Evolutionary conservation across 2,329 filamentous ascomycete genomes (phyloP).

Genomic region (Mariannaea sp.): DNA sequence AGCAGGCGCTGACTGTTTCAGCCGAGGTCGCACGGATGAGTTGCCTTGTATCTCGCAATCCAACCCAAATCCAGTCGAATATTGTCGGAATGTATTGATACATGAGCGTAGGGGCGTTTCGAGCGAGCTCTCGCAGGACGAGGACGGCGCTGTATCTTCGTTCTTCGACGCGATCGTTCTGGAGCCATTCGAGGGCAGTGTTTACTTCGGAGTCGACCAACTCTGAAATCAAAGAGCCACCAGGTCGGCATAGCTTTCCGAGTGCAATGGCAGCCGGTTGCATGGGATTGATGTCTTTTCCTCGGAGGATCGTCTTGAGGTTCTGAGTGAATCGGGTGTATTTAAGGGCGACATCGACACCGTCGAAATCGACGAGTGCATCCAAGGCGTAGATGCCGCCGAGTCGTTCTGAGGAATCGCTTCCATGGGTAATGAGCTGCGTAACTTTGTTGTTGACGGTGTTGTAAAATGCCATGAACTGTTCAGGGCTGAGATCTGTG

Average conservation of each 20-base stretch:
- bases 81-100: slow-evolving; percentile 95
- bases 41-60: slow-evolving; percentile 84
- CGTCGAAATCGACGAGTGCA: slow-evolving; percentile 93
- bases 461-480: slow-evolving; percentile 68
- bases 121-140: slow-evolving; percentile 85
- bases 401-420: slow-evolving; percentile 84
- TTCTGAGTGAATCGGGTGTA: slow-evolving; percentile 94
- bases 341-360: slow-evolving; percentile 89
- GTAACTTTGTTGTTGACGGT: slow-evolving; percentile 62
- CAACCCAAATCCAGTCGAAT: slow-evolving; percentile 95
- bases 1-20: slow-evolving; percentile 91
- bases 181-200: slow-evolving; percentile 93
- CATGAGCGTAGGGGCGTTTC: slow-evolving; percentile 92
- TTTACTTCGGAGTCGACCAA: slow-evolving; percentile 97
- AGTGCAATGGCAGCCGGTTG: slow-evolving; percentile 86
- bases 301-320: slow-evolving; percentile 83
- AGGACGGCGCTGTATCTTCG: slow-evolving; percentile 91
- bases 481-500: slow-evolving; percentile 76
- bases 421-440: slow-evolving; percentile 78
- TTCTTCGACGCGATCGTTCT: slow-evolving; percentile 92
- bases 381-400: slow-evolving; percentile 93
- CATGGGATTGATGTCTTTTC: slow-evolving; percentile 91
- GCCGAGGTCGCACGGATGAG: slow-evolving; percentile 91
- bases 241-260: slow-evolving; percentile 87
- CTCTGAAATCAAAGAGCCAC: slow-evolving; percentile 91